phyloP scores from a whole-genome alignment of 441 rosid genomes.

The Populus tomentosa region DNA sequence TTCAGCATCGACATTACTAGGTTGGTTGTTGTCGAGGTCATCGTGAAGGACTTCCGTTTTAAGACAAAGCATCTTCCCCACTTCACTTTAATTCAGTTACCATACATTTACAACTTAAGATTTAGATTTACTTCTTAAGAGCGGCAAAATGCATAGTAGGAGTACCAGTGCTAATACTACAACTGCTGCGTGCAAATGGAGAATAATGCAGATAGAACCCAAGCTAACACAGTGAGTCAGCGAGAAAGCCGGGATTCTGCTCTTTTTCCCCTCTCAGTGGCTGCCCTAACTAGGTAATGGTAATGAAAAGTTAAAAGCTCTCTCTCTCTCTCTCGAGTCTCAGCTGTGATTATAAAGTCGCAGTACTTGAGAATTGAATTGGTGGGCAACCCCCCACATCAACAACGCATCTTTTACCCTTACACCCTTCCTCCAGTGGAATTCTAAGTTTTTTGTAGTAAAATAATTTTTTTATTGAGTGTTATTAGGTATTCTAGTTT shows the following conservation, averaged over 20 bases:
- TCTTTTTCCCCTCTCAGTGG: not conserved
- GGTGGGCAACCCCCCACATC: too few species aligned
- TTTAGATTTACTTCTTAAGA: not conserved
- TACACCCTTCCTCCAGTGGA: too few species aligned
- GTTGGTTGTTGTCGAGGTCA: conserved; percentile 30
- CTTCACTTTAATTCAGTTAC: not conserved
- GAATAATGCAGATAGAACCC: not conserved
- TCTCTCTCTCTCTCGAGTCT: too few species aligned
- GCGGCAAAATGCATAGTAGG: not conserved
- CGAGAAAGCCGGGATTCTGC: conserved; percentile 17
- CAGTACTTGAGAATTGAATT: not conserved
- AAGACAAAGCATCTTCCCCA: conserved; percentile 62
- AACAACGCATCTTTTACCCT: too few species aligned
- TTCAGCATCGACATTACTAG: not conserved
- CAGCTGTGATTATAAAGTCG: not conserved
- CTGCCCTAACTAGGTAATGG: not conserved
- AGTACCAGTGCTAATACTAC: too few species aligned
- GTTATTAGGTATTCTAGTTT: too few species aligned
- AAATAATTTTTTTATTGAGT: too few species aligned
- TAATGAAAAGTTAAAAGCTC: not conserved
- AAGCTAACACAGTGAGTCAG: not conserved
- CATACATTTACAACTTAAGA: not conserved
- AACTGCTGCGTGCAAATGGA: not conserved
- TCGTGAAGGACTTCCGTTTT: conserved; percentile 57
- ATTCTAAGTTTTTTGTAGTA: too few species aligned